Evolutionary conservation across 768 basidiomycete genomes (phyloP).

Genomic region (Boletus coccyginus): DNA sequence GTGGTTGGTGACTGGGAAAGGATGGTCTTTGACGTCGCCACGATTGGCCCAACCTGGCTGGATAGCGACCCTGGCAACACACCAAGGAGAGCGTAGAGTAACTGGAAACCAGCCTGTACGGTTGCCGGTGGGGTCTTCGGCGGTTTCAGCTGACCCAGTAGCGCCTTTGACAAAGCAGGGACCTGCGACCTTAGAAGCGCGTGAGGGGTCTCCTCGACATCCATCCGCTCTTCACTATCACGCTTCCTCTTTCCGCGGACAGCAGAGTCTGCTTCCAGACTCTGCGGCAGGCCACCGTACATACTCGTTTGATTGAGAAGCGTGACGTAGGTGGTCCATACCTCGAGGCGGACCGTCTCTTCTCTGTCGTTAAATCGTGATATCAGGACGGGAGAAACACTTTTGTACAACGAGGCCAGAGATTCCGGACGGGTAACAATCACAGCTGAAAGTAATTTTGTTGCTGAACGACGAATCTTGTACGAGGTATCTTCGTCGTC

Average conservation of each 20-base stretch:
- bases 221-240: slow-evolving; percentile 70
- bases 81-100: slow-evolving; percentile 71
- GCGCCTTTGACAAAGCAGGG: slow-evolving; percentile 71
- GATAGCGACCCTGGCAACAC: slow-evolving; percentile 86
- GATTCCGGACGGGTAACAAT: slow-evolving; percentile 91
- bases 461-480: slow-evolving; percentile 92
- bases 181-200: slow-evolving; percentile 72
- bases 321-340: slow-evolving; percentile 82
- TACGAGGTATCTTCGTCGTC: slow-evolving; percentile 99
- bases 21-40: slow-evolving; percentile 60
- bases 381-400: slow-evolving; percentile 85
- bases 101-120: slow-evolving; percentile 80
- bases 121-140: slow-evolving; percentile 74
- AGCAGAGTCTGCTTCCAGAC: slow-evolving; percentile 46
- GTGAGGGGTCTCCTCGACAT: slow-evolving; percentile 71
- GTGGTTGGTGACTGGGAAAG: slow-evolving; percentile 68
- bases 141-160: slow-evolving; percentile 83
- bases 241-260: slow-evolving; percentile 70
- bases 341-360: slow-evolving; percentile 88
- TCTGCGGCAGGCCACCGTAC: slow-evolving; percentile 65
- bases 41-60: slow-evolving; percentile 59
- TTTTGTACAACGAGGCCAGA: slow-evolving; percentile 72
- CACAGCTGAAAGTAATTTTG: slow-evolving; percentile 82
- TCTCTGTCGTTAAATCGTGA: slow-evolving; percentile 93
- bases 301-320: slow-evolving; percentile 83